Conservation (phyloP, 768 basidiomycete species). For the Lactarius psammicola region DNA sequence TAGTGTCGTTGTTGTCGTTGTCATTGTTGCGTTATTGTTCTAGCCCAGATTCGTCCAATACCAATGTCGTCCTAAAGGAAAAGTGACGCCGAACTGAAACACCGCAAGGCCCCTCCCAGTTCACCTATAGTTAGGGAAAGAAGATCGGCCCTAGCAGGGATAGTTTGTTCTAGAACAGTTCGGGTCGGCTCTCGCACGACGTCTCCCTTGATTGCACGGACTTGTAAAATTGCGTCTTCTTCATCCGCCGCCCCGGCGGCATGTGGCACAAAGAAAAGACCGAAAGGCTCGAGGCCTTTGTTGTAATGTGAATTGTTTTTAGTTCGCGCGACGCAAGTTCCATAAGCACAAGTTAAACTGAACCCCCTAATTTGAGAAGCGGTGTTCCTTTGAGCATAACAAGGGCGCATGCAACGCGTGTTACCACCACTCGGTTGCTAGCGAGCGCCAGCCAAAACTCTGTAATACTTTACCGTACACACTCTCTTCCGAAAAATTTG, state of each 20-base stretch:
- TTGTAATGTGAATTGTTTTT: conserved; percentile 7
- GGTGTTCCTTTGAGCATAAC: conserved; percentile 14
- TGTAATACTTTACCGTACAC: neutral
- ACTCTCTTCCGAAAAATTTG: neutral
- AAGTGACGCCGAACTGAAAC: conserved; percentile 3
- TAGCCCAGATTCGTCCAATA: conserved; percentile 1
- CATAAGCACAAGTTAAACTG: conserved; percentile 12
- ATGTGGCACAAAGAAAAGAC: neutral
- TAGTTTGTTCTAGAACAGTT: conserved; percentile 4
- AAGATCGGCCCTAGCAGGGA: conserved; percentile 4
- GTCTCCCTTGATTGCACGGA: neutral
- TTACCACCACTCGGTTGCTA: conserved; percentile 3
- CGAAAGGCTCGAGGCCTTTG: neutral
- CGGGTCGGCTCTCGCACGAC: neutral
- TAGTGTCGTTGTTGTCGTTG: conserved; percentile 4
- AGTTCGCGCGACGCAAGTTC: neutral
- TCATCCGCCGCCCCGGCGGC: neutral
- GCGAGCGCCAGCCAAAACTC: neutral
- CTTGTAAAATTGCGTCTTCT: neutral
- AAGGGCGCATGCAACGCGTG: neutral
- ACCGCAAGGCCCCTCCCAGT: neutral
- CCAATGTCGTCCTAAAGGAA: neutral
- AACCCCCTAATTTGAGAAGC: conserved; percentile 17
- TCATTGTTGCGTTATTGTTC: neutral
- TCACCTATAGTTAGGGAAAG: neutral